Base-by-base conservation (phyloP, 345 rosid genomes). In the Rhizophora mangle region DNA sequence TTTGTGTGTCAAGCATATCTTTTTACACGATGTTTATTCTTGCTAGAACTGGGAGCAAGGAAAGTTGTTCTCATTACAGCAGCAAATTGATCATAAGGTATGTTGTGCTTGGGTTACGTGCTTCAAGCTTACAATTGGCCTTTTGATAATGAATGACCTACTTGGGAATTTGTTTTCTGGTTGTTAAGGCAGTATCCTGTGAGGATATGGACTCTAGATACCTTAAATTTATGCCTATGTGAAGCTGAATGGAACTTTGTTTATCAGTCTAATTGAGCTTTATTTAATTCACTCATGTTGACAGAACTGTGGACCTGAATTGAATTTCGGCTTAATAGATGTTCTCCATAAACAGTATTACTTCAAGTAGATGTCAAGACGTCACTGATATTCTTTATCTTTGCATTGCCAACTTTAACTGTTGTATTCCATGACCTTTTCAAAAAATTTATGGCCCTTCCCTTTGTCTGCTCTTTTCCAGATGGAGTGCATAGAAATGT, bases 61-160 rank as follows among this genome's bases (percentile, higher is more conserved):
- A 58, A 85, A 75, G 75, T 71, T 90, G 36, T 93, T 87, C 79
- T 87, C 96, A 13, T 77, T 93, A 62, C 92, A 86, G 71, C 88
- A 89, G 67, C 98, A 93, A 82, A 80, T 88, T 6, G 88, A 86
- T 67, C 97, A 93, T 67, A 93, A 91, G 97, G 98, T 87, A 60
- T 26, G 29, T 19, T 26, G 43, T 56, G 11, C 32, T 66, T 56
- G 20, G 63, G 27, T 21, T n/a, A 29, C 31, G 37, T 62, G 31
- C 32, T 52, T 71, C 18, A 31, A 71, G 30, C 30, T 29, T 21
- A 53, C 30, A 24, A n/a, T 16, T 55, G 11, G 4, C 61, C 20
- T 62, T 8, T 30, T 36, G 27, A 39, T 51, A 46, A 13, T 30
- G 29, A 43, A 6, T 3, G n/a, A 6, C 8, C 43, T 26, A n/a